These are phyloP conservation scores for Fusarium torulosum DNA, from an alignment of 2,329 filamentous ascomycete genomes.

Conservation along the genomic window DNA sequence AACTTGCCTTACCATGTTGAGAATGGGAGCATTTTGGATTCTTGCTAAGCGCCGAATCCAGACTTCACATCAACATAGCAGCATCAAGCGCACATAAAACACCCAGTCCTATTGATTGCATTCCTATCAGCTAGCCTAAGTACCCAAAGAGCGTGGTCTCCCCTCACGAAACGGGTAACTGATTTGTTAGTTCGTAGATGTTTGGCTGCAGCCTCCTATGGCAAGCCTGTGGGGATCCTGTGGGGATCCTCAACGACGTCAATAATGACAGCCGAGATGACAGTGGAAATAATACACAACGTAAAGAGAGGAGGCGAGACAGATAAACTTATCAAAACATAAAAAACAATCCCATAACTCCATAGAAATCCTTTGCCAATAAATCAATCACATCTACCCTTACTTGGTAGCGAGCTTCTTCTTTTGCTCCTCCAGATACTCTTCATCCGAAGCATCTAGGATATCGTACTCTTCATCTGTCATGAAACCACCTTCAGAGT, in stretches of 20 bases:
- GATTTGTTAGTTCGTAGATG: slow-evolving; percentile 24
- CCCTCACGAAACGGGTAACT: slow-evolving; percentile 35
- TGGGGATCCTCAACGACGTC: slow-evolving; percentile 17
- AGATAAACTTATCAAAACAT: slow-evolving; percentile 18
- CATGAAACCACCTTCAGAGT: slow-evolving; percentile 81
- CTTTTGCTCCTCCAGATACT: slow-evolving; percentile 72
- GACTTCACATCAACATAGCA: slow-evolving; percentile 1
- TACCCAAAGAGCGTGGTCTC: slow-evolving; percentile 47
- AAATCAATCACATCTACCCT: slow-evolving; percentile 33
- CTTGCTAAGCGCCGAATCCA: neutral
- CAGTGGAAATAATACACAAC: slow-evolving; percentile 46
- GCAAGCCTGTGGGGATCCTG: slow-evolving; percentile 10
- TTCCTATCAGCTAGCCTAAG: slow-evolving; percentile 42
- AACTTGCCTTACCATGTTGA: neutral
- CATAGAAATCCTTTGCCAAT: slow-evolving; percentile 30
- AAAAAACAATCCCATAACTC: slow-evolving; percentile 40
- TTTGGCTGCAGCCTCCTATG: slow-evolving; percentile 20
- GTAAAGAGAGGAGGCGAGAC: slow-evolving; percentile 40
- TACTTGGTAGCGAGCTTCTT: slow-evolving; percentile 57
- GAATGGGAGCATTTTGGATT: neutral
- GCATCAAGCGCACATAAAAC: slow-evolving; percentile 4
- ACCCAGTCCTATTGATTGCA: slow-evolving; percentile 42
- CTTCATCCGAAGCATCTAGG: slow-evolving; percentile 93
- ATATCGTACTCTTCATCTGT: slow-evolving; percentile 99
- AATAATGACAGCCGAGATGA: slow-evolving; percentile 28